Base-by-base conservation (phyloP, 176 grass and related monocot genomes). In the Oryza australiensis region DNA sequence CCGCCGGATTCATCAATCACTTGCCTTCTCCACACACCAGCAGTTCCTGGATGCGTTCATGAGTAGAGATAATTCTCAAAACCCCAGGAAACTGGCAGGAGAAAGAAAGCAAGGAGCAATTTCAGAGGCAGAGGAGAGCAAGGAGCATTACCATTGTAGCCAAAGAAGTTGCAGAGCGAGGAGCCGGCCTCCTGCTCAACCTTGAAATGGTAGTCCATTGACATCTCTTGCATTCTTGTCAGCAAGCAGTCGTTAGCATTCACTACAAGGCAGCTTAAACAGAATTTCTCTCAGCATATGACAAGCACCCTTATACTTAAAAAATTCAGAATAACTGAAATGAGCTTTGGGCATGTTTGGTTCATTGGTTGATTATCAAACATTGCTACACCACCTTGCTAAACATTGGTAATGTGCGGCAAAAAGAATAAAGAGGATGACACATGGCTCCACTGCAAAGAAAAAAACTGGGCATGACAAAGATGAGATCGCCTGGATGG, bases 201-300 rank as follows among this genome's bases (percentile, higher is more conserved):
- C 80, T 97, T 97, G 91, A 97, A 97, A 67, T 94, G 92, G 68
- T 94, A 92, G 46, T 94, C 87, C 85, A 94, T 87, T 7, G 79
- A 90, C 72, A 97, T 94, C 94, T 90, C 89, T 81, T 97, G 89
- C 82, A 90, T 94, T 80, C 91, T 97, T 63, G 92, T 92, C 87
- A 97, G 81, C 62, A 97, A 80, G 88, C 91, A 97, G 72, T 94
- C 91, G 48, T 94, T 70, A 22, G 94, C 87, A 70, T 97, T 94
- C 87, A 92, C 94, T 94, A 66, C 76, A 92, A 82, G 69, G 6
- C 70, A 88, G 79, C 80, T 92, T 85, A 87, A 74, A 77, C 60
- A 65, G 78, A 46, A 73, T 30, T 24, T 46, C 23, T 80, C 32
- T 89, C 75, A 87, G 86, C 48, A 75, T 42, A 40, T 26, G 48